These are phyloP conservation scores for Cucurbita maxima DNA, from an alignment of 306 rosid genomes.

Conservation along the genomic window DNA sequence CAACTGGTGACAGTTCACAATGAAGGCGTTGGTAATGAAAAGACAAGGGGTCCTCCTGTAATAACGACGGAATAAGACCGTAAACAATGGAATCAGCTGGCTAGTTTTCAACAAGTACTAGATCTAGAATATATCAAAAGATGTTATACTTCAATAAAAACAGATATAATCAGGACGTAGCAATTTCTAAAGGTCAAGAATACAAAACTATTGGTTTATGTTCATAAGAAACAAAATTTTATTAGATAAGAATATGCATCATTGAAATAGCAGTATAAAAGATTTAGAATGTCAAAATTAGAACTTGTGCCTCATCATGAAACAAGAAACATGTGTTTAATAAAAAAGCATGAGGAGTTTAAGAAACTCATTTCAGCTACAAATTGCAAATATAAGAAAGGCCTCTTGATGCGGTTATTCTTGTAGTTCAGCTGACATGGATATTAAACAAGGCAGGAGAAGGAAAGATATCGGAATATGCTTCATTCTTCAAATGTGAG, in stretches of 20 bases:
- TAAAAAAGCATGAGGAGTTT: background rate
- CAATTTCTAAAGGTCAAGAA: background rate
- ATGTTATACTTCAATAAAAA: background rate
- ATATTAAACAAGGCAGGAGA: background rate
- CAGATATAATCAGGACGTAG: background rate
- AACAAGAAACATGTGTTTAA: background rate
- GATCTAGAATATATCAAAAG: conserved; percentile 1
- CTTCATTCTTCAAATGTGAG: background rate
- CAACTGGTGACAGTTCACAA: conserved; percentile 59
- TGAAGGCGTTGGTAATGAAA: conserved; percentile 58
- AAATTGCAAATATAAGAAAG: background rate
- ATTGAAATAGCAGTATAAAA: background rate
- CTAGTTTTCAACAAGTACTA: background rate
- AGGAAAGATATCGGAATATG: background rate
- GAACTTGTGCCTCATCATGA: background rate
- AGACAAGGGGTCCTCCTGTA: conserved; percentile 70
- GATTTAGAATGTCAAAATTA: background rate
- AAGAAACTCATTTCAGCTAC: background rate
- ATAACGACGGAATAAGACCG: conserved; percentile 8
- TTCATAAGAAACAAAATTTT: background rate
- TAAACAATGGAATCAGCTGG: background rate
- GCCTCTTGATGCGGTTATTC: background rate
- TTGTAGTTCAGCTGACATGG: background rate
- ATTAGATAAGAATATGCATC: background rate
- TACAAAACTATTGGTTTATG: background rate